These are phyloP conservation scores for Pyricularia grisea DNA, from an alignment of 2,329 filamentous ascomycete genomes.

Conservation along the genomic window DNA sequence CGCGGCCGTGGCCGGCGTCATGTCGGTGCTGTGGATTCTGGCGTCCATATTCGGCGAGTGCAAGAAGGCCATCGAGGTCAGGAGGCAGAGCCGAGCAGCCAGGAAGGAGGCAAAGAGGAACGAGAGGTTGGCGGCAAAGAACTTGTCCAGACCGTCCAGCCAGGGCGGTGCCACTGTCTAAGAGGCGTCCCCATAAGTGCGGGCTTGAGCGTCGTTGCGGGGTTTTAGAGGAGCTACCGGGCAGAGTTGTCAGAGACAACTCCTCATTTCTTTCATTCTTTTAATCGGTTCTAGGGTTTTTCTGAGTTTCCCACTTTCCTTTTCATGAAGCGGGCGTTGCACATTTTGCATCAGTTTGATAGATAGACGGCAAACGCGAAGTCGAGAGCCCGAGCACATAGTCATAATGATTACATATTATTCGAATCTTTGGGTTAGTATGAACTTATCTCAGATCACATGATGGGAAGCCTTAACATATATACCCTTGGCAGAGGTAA, in stretches of 20 bases:
- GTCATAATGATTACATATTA: not conserved
- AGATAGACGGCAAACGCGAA: not conserved
- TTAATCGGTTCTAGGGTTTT: not conserved
- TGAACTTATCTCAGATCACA: not conserved
- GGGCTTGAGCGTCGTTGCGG: not conserved
- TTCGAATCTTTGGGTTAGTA: not conserved
- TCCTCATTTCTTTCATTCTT: not conserved
- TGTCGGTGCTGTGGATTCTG: conserved; percentile 27
- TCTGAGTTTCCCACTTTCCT: not conserved
- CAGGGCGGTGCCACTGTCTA: not conserved
- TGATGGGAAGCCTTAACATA: not conserved
- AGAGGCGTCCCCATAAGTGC: not conserved
- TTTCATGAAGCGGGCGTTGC: not conserved
- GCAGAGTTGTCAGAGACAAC: not conserved
- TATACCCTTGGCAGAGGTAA: not conserved
- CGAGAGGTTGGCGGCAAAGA: conserved; percentile 2
- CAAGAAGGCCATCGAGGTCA: conserved; percentile 12
- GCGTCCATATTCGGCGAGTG: conserved; percentile 21
- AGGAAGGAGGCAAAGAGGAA: conserved; percentile 2
- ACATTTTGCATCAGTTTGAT: not conserved
- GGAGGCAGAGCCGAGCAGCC: conserved; percentile 7
- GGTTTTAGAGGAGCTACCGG: not conserved
- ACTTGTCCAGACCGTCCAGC: not conserved
- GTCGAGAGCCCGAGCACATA: not conserved
- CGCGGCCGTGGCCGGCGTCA: conserved; percentile 24